Evolutionary conservation across 78 protist genomes (phyloP), one percentile per base, ranked within the genome.

Genomic region (Capsaspora owczarzaki): DNA sequence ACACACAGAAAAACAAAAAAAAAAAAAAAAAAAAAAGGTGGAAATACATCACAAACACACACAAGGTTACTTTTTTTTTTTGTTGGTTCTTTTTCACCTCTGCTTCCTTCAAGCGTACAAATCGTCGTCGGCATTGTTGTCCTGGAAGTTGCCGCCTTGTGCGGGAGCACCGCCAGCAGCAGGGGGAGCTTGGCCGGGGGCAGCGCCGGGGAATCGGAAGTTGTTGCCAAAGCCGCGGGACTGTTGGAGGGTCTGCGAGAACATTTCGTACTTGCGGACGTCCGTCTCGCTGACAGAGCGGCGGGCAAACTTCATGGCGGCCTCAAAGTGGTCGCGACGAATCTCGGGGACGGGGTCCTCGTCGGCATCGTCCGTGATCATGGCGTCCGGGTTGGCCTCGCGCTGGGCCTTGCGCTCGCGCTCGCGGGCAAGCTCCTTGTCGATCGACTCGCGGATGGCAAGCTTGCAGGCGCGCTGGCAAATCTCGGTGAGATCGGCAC

Each of bases 401-500:
- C 76, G 74, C 29, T 53, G 79, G 42, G 51, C 76, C 80, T 31
- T 49, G 78, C 44, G 51, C 95, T 86, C 90, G 80, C 41, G 38
- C 85, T 82, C 81, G 40, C 47, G 60, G 82, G 69, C 68, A 6
- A 93, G 89, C 40, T 85, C 90, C 35, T 44, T 47, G 78, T 86
- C 95, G 83, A 98, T 98, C 14, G 89, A 40, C 87, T 95, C 99
- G 75, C 98, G 91, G 82, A 97, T 96, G 76, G 99, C 99, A 35
- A 96, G 78, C 89, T 97, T 97, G 87, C 78, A 76, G 8, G 99
- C 96, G 47, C 97, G 89, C 87, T 97, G 99, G 93, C 98, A 94
- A 91, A 98, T 95, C 76, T 86, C 99, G 53, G 99, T 87, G 33
- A 99, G 60, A 74, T 99, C 99, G 44, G 99, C 99, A 66, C 99